These are phyloP conservation scores for Botrytis fabae DNA, from an alignment of 2,329 filamentous ascomycete species.

Conservation along the genomic window DNA sequence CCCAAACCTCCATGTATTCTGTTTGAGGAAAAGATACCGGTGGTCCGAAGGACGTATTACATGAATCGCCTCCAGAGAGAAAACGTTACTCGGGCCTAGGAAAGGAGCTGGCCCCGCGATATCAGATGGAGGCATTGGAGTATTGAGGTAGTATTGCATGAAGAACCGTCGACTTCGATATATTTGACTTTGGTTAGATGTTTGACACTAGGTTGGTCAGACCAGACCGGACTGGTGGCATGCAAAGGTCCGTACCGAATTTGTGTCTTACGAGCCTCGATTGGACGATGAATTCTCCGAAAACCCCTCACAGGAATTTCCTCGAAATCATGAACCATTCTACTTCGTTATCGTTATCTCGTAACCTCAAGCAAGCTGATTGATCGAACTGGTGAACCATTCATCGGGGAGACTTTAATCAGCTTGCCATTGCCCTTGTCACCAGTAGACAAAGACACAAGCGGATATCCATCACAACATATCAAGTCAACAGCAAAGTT, in stretches of 20 bases:
- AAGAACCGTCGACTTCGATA: not conserved
- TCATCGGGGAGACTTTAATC: not conserved
- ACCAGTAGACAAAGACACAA: not conserved
- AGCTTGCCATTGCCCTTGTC: not conserved
- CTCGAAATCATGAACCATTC: not conserved
- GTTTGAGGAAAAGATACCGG: not conserved
- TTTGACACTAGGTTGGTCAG: not conserved
- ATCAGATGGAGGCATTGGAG: not conserved
- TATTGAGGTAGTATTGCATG: not conserved
- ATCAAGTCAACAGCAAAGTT: not conserved
- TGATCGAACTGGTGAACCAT: not conserved
- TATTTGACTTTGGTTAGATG: not conserved
- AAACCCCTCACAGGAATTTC: not conserved
- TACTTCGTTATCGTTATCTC: constrained; percentile 1
- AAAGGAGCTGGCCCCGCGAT: not conserved
- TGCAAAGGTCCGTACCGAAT: constrained; percentile 16
- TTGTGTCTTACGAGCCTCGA: not conserved
- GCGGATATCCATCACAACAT: not conserved
- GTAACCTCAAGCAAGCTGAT: not conserved
- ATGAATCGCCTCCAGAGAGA: not conserved
- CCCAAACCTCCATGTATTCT: not conserved
- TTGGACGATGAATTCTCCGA: constrained; percentile 5
- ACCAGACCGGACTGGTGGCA: not conserved
- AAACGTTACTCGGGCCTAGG: not conserved
- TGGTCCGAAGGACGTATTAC: not conserved